Evolutionary conservation across 2,329 filamentous ascomycete species (phyloP), one percentile per base, ranked within the genome.

Genomic region (Cladosporium halotolerans): DNA sequence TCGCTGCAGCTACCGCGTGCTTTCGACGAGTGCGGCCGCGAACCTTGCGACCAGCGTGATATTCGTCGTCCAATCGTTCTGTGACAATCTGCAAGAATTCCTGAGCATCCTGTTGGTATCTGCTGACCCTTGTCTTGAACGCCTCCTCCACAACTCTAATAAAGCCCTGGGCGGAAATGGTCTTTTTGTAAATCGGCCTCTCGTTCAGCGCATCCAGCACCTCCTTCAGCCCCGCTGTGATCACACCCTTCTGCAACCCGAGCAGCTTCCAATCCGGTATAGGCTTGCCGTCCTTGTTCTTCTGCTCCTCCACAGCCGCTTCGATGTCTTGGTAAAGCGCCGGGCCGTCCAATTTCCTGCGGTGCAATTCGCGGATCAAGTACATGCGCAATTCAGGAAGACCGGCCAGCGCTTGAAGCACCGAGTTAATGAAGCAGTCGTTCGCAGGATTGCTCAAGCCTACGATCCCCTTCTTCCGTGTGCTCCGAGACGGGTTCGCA

Each of bases 101-200:
- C 66, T 99, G 93, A 9, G 93, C 93, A 73, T 99, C 93, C 71
- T 99, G 93, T 71, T 99, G 93, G 66, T 93, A 89, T 51, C 92
- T 80, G 67, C 88, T 96, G 62, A 99, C 95, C 62, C 88, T 84
- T 64, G 95, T 92, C 53, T 83, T 83, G 66, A 96, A 99, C 0
- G 92, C 90, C 31, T 77, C 76, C 73, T 99, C 93, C 48, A 99
- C 76, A 0, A 88, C 85, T 58, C 80, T 77, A 41, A 99, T 86
- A 66, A 99, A 96, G 1, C 80, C 79, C n/a, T 83, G 80, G 3
- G 92, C 90, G 13, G 88, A 90, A 52, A 97, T 95, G 0, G 89
- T 93, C 76, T 97, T 99, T 66, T 84, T 90, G 70, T 91, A 88
- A 61, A 97, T 88, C 1, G 93, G 92, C 49, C 93, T 80, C 74